phyloP scores from a whole-genome alignment of 106 monocot species.

The Chionographis japonica region DNA sequence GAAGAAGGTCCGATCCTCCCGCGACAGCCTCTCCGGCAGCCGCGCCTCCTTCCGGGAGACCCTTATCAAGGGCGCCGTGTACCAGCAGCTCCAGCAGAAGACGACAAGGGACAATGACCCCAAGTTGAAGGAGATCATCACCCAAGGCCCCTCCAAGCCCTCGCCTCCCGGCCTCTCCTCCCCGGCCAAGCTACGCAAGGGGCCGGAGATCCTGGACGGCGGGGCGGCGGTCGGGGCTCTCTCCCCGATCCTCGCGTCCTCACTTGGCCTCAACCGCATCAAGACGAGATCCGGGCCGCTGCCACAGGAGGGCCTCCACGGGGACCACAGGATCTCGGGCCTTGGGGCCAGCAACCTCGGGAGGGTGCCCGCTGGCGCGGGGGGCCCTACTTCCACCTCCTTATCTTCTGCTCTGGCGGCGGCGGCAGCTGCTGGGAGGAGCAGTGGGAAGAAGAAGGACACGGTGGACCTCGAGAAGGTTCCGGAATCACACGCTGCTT shows the following conservation, averaged over 20 bases:
- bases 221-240: conserved; percentile 20
- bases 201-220: background rate
- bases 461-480: conserved; percentile 30
- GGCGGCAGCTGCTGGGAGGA: conserved; percentile 4
- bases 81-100: conserved; percentile 11
- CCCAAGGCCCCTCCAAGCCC: background rate
- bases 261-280: conserved; percentile 85
- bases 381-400: conserved; percentile 29
- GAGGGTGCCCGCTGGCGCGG: conserved; percentile 1
- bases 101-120: background rate
- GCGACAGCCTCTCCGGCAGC: background rate
- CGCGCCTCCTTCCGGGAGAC: conserved; percentile 7
- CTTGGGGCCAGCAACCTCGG: conserved; percentile 66
- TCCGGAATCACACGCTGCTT: conserved; percentile 20
- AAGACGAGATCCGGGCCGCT: conserved; percentile 98
- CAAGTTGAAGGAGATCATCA: conserved; percentile 36
- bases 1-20: too few species aligned
- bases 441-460: conserved; percentile 57
- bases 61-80: conserved; percentile 20
- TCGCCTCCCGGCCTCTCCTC: conserved; percentile 12
- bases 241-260: conserved; percentile 75
- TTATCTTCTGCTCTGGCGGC: conserved; percentile 16
- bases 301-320: conserved; percentile 57
- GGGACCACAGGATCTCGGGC: conserved; percentile 39
- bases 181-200: conserved; percentile 38